These are phyloP conservation scores for Ambrosiella beaveri DNA, from an alignment of 2,329 filamentous ascomycete genomes.

Conservation along the genomic window DNA sequence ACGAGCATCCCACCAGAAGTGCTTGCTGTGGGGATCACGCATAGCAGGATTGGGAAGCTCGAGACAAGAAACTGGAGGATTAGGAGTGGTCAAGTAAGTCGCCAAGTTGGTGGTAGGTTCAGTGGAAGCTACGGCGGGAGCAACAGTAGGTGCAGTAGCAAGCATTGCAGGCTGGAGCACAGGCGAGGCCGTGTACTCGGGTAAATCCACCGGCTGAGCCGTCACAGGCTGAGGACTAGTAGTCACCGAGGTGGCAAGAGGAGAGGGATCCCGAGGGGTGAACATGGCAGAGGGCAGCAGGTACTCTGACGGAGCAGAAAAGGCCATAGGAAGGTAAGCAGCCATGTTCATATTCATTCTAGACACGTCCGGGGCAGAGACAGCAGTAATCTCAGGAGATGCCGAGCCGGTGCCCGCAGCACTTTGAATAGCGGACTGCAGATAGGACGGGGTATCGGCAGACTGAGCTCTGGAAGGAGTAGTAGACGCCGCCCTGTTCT, in stretches of 20 bases:
- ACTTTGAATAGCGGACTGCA: background rate
- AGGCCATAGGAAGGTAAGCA: background rate
- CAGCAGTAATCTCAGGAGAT: background rate
- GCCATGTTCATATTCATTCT: background rate
- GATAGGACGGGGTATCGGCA: background rate
- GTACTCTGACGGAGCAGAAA: background rate
- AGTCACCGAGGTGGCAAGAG: conserved; percentile 19
- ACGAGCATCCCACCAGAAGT: conserved; percentile 94
- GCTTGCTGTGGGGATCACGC: conserved; percentile 51
- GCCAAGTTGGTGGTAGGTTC: conserved; percentile 38
- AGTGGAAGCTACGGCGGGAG: conserved; percentile 19
- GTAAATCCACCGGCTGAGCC: background rate
- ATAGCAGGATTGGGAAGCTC: conserved; percentile 52
- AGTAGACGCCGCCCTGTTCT: background rate
- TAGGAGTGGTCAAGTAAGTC: conserved; percentile 59
- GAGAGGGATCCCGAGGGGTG: conserved; percentile 28
- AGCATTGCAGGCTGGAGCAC: background rate
- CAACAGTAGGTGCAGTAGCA: conserved; percentile 14
- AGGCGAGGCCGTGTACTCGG: background rate
- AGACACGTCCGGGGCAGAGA: background rate
- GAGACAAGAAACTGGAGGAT: conserved; percentile 68
- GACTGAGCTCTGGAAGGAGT: background rate
- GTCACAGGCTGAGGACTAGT: background rate
- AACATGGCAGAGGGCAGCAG: conserved; percentile 4
- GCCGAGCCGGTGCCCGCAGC: background rate